phyloP scores from a whole-genome alignment of 2,329 filamentous ascomycete species.

The Chalara sp. region DNA sequence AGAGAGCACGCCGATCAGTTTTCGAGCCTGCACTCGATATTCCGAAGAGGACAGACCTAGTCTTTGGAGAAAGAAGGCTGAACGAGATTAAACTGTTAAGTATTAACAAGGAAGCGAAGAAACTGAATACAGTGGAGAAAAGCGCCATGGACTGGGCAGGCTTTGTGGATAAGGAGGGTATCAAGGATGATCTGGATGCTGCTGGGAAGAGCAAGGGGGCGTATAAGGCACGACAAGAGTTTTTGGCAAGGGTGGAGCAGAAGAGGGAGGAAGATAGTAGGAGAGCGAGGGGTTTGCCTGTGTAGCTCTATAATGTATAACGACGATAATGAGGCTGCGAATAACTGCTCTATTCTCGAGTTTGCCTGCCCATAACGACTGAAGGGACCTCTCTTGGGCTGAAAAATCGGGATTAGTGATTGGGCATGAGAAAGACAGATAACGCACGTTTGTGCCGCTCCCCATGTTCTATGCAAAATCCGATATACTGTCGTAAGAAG shows the following conservation, averaged over 20 bases:
- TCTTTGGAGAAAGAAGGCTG: slow-evolving; percentile 42
- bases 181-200: slow-evolving; percentile 60
- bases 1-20: slow-evolving; percentile 41
- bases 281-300: slow-evolving; percentile 35
- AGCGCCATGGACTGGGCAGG: slow-evolving; percentile 68
- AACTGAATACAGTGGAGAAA: slow-evolving; percentile 66
- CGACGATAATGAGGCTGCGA: not conserved
- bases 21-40: slow-evolving; percentile 52
- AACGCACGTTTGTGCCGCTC: too few species aligned
- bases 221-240: slow-evolving; percentile 56
- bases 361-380: too few species aligned
- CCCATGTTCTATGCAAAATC: too few species aligned
- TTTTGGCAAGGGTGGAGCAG: slow-evolving; percentile 57
- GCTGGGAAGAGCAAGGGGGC: slow-evolving; percentile 60
- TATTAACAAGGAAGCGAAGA: slow-evolving; percentile 47
- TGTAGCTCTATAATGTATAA: not conserved
- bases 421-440: too few species aligned
- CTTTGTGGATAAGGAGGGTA: slow-evolving; percentile 64
- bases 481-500: too few species aligned
- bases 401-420: too few species aligned
- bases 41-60: slow-evolving; percentile 46
- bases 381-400: too few species aligned
- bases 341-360: too few species aligned
- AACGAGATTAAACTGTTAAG: slow-evolving; percentile 25
- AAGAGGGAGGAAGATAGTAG: slow-evolving; percentile 55